Conservation (phyloP, 192 early-diverging fungal genomes). For the Powellomyces hirtus region DNA sequence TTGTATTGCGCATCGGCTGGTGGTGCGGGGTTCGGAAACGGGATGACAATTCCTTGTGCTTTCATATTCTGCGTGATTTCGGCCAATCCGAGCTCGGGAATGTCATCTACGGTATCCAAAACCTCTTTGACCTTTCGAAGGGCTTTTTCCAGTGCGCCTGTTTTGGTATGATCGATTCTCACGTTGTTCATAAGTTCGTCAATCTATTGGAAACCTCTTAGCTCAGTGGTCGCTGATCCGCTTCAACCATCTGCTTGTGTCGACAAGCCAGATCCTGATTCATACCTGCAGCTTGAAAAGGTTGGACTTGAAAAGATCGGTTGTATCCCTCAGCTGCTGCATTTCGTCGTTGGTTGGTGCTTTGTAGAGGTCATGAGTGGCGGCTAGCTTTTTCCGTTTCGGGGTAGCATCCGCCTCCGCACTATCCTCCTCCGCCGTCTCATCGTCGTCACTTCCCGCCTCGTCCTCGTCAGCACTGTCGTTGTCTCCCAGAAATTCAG, state of each 20-base stretch:
- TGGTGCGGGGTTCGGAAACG: slow-evolving; percentile 56
- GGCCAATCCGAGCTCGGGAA: slow-evolving; percentile 48
- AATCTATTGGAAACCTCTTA: slow-evolving; percentile 38
- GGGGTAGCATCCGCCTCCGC: slow-evolving; percentile 29
- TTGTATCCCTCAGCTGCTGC: slow-evolving; percentile 76
- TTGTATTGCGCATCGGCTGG: slow-evolving; percentile 68
- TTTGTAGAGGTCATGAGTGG: slow-evolving; percentile 17
- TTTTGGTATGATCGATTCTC: slow-evolving; percentile 52
- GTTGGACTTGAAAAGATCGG: slow-evolving; percentile 84
- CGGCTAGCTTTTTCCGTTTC: slow-evolving; percentile 40
- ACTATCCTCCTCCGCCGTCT: slow-evolving; percentile 40
- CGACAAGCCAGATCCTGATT: slow-evolving; percentile 40
- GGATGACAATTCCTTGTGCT: slow-evolving; percentile 61
- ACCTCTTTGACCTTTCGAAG: slow-evolving; percentile 68
- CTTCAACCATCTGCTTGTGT: not conserved
- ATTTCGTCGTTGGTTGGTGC: slow-evolving; percentile 77
- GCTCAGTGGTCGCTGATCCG: not conserved
- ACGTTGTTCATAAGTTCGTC: slow-evolving; percentile 75
- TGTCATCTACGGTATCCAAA: slow-evolving; percentile 57
- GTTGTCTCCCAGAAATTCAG: slow-evolving; percentile 48
- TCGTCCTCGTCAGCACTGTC: slow-evolving; percentile 50
- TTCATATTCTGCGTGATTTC: not conserved
- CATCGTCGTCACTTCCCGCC: slow-evolving; percentile 20
- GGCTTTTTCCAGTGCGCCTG: slow-evolving; percentile 55
- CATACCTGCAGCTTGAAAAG: slow-evolving; percentile 86